Conservation (phyloP, 345 rosid species). For the Gossypium bickii region DNA sequence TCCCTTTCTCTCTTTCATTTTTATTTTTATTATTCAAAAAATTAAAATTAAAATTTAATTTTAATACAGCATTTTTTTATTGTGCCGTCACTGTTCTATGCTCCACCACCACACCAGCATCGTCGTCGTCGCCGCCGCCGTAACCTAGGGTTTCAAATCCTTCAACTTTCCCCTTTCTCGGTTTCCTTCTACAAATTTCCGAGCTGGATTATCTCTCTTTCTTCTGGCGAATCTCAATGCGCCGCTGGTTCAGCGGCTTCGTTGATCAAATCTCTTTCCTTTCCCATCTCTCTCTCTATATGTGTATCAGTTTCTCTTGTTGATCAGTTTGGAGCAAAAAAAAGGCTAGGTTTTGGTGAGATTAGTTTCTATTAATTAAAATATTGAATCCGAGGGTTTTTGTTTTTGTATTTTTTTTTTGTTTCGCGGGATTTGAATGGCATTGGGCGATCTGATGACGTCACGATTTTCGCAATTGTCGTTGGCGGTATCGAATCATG, state of each 20-base stretch:
- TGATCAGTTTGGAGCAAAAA: conserved; percentile 16
- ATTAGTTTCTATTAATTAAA: background rate
- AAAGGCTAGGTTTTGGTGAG: conserved; percentile 31
- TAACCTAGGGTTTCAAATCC: conserved; percentile 17
- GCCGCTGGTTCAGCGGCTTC: conserved; percentile 97
- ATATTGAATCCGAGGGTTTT: conserved; percentile 15
- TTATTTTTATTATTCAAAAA: background rate
- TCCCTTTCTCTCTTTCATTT: background rate
- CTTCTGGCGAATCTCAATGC: conserved; percentile 54
- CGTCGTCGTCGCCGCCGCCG: conserved; percentile 4
- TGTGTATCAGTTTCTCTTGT: background rate
- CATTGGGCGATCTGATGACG: conserved; percentile 96
- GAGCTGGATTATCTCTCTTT: conserved; percentile 81
- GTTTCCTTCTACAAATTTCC: conserved; percentile 21
- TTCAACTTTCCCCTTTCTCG: background rate
- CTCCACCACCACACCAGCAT: conserved; percentile 25
- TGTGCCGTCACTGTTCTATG: conserved; percentile 45
- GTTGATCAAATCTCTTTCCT: conserved; percentile 47
- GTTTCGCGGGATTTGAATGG: conserved; percentile 67
- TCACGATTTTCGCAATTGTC: conserved; percentile 85
- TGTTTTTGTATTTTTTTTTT: background rate
- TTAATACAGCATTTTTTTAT: background rate
- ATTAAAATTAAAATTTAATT: background rate
- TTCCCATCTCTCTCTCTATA: background rate
- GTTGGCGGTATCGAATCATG: too few species aligned